These are phyloP conservation scores for Colletotrichum musae DNA, from an alignment of 2,329 filamentous ascomycete species.

Conservation along the genomic window DNA sequence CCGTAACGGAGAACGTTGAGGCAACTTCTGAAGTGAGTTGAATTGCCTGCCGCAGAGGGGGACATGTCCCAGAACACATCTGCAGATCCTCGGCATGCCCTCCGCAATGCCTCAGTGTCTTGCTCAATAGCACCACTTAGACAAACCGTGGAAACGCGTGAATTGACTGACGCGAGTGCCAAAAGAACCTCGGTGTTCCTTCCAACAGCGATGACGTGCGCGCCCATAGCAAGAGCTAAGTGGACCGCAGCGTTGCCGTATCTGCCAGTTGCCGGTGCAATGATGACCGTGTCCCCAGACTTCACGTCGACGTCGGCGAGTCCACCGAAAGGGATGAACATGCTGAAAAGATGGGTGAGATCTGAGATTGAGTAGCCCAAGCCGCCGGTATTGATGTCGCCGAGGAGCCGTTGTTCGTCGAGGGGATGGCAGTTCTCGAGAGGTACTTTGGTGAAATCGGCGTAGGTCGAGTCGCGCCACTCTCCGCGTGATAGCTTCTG, in stretches of 20 bases:
- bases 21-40: slow-evolving; percentile 13
- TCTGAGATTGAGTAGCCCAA: slow-evolving; percentile 59
- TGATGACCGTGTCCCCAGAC: slow-evolving; percentile 63
- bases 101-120: slow-evolving; percentile 49
- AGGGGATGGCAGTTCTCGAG: slow-evolving; percentile 53
- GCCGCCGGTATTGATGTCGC: slow-evolving; percentile 14
- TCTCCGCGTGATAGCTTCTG: slow-evolving; percentile 45
- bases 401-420: slow-evolving; percentile 46
- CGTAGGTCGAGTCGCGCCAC: slow-evolving; percentile 52
- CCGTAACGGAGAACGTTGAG: slow-evolving; percentile 2
- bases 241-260: slow-evolving; percentile 64
- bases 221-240: slow-evolving; percentile 65
- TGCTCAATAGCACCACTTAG: slow-evolving; percentile 56
- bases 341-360: slow-evolving; percentile 53
- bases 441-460: slow-evolving; percentile 48
- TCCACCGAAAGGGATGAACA: slow-evolving; percentile 62
- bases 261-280: slow-evolving; percentile 65
- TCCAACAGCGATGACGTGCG: slow-evolving; percentile 66
- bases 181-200: slow-evolving; percentile 54
- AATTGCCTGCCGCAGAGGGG: slow-evolving; percentile 4
- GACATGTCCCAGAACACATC: slow-evolving; percentile 19
- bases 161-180: slow-evolving; percentile 47
- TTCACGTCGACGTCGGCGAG: slow-evolving; percentile 57
- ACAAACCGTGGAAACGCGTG: slow-evolving; percentile 52
- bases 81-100: slow-evolving; percentile 2